A percentile compares a stretch with the other conserved stretches of the same genome.
Conservation (phyloP, 1,284 basidiomycete species). For the Cystobasidium sp. region DNA sequence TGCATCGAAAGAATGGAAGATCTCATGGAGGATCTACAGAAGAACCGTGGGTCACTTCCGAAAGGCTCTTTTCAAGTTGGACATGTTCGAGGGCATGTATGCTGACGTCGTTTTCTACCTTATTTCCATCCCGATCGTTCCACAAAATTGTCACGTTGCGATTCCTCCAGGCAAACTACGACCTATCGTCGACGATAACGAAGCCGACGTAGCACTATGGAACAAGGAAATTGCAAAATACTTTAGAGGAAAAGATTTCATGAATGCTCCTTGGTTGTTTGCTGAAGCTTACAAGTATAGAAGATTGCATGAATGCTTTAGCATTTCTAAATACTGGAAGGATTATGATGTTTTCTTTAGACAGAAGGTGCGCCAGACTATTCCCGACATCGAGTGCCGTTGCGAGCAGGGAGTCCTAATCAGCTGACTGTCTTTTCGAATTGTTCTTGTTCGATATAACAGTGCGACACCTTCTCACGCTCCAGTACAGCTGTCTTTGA, state of each 20-base stretch:
- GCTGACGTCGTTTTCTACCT: conserved; percentile 62
- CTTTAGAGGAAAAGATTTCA: conserved; percentile 95
- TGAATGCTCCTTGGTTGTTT: conserved; percentile 92
- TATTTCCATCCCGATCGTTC: background rate
- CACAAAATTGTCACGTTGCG: background rate
- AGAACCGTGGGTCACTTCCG: conserved; percentile 52
- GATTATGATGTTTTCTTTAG: conserved; percentile 85
- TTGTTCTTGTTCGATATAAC: conserved; percentile 1
- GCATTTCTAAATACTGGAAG: conserved; percentile 86
- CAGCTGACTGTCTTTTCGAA: conserved; percentile 59
- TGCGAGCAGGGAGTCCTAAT: no score
- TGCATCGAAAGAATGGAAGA: conserved; percentile 69
- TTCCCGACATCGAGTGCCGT: no score
- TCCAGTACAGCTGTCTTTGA: conserved; percentile 93
- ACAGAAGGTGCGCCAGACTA: conserved; percentile 64
- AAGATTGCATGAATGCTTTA: conserved; percentile 90
- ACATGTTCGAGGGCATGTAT: no score
- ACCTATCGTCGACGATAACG: conserved; percentile 87
- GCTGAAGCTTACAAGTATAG: conserved; percentile 99
- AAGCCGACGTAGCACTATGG: conserved; percentile 93
- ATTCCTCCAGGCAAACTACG: conserved; percentile 61
- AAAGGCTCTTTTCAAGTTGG: no score
- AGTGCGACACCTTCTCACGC: conserved; percentile 93
- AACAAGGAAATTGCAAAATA: conserved; percentile 94
- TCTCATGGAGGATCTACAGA: conserved; percentile 59